These are phyloP conservation scores for Colletotrichum spaethianum DNA, from an alignment of 2,329 filamentous ascomycete genomes.

Conservation along the genomic window DNA sequence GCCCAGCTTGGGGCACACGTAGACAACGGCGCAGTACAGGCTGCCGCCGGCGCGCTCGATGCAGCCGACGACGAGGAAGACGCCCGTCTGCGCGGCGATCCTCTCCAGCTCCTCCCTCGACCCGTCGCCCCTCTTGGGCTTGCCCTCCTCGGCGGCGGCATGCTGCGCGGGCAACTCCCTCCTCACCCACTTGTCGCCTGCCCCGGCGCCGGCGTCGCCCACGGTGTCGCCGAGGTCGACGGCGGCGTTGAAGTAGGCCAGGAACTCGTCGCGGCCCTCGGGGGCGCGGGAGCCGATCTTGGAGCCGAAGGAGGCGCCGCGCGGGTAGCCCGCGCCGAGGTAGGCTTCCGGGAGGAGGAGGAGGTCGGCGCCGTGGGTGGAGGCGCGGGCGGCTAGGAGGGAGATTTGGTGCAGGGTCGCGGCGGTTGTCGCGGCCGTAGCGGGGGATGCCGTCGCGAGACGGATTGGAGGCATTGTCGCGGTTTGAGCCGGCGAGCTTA, in stretches of 20 bases:
- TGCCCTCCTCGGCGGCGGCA: constrained; percentile 47
- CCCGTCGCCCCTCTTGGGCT: constrained; percentile 63
- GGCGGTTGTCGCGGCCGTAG: constrained; percentile 62
- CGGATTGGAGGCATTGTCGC: constrained; percentile 54
- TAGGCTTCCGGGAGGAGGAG: constrained; percentile 94
- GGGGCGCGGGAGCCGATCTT: constrained; percentile 78
- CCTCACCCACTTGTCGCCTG: constrained; percentile 79
- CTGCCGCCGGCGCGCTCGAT: constrained; percentile 87
- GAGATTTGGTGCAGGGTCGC: constrained; percentile 78
- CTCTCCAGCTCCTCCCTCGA: constrained; percentile 85
- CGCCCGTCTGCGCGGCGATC: constrained; percentile 81
- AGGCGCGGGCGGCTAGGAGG: constrained; percentile 74
- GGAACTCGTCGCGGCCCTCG: constrained; percentile 84
- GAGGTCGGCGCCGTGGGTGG: constrained; percentile 70
- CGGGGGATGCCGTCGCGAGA: constrained; percentile 70
- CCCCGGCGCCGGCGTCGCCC: constrained; percentile 71
- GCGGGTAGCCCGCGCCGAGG: constrained; percentile 86
- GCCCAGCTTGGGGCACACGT: constrained; percentile 82
- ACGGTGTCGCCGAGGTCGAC: constrained; percentile 88
- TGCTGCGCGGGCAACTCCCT: constrained; percentile 63
- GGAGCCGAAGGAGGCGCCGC: constrained; percentile 83
- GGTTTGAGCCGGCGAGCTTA: not conserved
- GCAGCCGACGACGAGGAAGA: constrained; percentile 85
- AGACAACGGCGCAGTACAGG: constrained; percentile 86
- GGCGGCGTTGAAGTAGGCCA: constrained; percentile 82